phyloP scores from a whole-genome alignment of 2,329 filamentous ascomycete genomes.

The Sporothrix pseudoabietina region DNA sequence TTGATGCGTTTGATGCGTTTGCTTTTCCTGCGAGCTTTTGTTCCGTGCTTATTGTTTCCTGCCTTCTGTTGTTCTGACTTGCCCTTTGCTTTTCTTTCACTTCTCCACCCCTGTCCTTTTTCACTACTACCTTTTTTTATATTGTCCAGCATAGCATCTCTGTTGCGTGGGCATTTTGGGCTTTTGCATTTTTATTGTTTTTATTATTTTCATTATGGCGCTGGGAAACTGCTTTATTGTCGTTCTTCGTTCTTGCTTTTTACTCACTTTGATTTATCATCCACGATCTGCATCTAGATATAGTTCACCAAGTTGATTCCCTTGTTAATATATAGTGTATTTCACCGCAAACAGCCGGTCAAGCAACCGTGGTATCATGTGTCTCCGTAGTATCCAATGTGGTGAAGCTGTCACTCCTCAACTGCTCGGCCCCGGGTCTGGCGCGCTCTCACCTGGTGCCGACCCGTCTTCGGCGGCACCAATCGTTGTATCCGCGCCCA shows the following conservation, averaged over 20 bases:
- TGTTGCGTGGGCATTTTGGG: constrained; percentile 10
- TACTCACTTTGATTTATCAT: not conserved
- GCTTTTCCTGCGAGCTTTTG: not conserved
- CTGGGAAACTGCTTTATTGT: not conserved
- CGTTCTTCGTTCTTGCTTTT: not conserved
- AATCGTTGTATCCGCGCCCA: constrained; percentile 36
- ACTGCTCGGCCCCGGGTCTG: not conserved
- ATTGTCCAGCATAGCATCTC: constrained; percentile 15
- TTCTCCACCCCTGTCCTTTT: not conserved
- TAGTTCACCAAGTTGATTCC: constrained; percentile 12
- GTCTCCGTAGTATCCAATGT: not conserved
- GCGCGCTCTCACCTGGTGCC: not conserved
- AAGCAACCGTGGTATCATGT: constrained; percentile 2
- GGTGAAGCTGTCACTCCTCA: not conserved
- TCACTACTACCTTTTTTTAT: constrained; percentile 12
- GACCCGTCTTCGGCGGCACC: not conserved
- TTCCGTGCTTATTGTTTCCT: not conserved
- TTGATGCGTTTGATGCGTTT: not conserved
- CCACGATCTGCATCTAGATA: constrained; percentile 17
- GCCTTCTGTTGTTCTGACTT: not conserved
- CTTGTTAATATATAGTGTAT: constrained; percentile 22
- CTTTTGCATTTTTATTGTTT: not conserved
- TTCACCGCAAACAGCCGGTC: not conserved
- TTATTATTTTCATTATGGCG: constrained; percentile 1
- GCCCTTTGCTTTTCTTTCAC: not conserved